Percentiles rank a stretch among this genome's conserved stretches.
phyloP scores from a whole-genome alignment of 2,329 filamentous ascomycete species.

The Verticillium dahliae region DNA sequence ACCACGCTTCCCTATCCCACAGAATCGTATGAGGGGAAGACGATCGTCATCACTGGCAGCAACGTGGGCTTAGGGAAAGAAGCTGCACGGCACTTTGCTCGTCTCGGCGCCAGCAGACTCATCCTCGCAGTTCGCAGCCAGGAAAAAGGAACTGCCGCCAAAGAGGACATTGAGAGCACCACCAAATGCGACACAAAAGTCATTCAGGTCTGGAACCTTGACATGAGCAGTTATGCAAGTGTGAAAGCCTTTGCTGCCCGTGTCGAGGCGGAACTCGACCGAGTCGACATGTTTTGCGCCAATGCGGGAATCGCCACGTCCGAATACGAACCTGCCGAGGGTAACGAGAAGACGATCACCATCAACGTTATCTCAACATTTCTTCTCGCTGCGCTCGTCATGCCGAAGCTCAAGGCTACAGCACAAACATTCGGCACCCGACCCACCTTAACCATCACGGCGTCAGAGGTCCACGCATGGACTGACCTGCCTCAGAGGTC shows the following conservation, averaged over 20 bases:
- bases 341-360: slow-evolving; percentile 39
- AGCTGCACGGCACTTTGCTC: slow-evolving; percentile 21
- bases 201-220: slow-evolving; percentile 43
- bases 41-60: slow-evolving; percentile 4
- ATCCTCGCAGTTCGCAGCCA: slow-evolving; percentile 13
- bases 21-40: slow-evolving; percentile 17
- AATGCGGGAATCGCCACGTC: slow-evolving; percentile 33
- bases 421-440: slow-evolving; percentile 7
- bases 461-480: slow-evolving; percentile 18
- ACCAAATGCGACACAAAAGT: slow-evolving; percentile 14
- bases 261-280: slow-evolving; percentile 24
- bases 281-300: slow-evolving; percentile 35
- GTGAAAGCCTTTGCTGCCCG: slow-evolving; percentile 35
- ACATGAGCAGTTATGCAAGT: slow-evolving; percentile 38
- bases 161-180: slow-evolving; percentile 23
- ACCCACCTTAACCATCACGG: slow-evolving; percentile 20
- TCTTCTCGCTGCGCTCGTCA: slow-evolving; percentile 38
- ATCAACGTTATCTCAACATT: slow-evolving; percentile 49
- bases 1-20: slow-evolving; percentile 14
- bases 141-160: slow-evolving; percentile 21
- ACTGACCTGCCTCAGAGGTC: slow-evolving; percentile 19
- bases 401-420: slow-evolving; percentile 43
- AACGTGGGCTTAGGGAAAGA: slow-evolving; percentile 23
- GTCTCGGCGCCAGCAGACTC: slow-evolving; percentile 9
- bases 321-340: slow-evolving; percentile 28